phyloP scores from a whole-genome alignment of 495 filamentous ascomycete genomes.

The Neurospora sublineolata region DNA sequence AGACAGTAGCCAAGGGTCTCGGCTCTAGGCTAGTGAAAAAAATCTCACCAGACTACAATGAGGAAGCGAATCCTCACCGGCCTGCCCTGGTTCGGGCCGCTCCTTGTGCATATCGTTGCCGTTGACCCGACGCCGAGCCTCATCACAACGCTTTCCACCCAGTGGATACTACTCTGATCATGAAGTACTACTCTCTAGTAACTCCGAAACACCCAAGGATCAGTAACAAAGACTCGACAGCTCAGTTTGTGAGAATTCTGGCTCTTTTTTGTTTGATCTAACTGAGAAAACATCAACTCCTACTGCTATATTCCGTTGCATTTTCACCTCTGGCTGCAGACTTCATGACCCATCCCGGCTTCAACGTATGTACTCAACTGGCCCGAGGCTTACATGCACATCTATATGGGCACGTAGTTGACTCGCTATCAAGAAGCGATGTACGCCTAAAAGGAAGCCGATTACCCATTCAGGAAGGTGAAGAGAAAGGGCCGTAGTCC shows the following conservation, averaged over 20 bases:
- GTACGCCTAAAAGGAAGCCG: not conserved
- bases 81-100: not conserved
- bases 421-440: not conserved
- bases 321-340: not conserved
- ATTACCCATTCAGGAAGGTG: not conserved
- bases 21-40: not conserved
- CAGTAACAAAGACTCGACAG: not conserved
- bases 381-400: not conserved
- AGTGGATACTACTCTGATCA: not conserved
- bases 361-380: not conserved
- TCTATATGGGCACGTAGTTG: not conserved
- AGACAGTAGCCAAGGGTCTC: not conserved
- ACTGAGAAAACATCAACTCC: not conserved
- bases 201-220: not conserved
- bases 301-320: not conserved
- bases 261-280: not conserved
- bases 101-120: not conserved
- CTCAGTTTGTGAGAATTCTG: not conserved
- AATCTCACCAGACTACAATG: not conserved
- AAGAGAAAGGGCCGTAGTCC: not conserved
- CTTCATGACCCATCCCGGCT: not conserved
- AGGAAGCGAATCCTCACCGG: not conserved
- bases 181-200: not conserved
- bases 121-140: not conserved
- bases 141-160: not conserved